phyloP scores from a whole-genome alignment of 2,329 filamentous ascomycete genomes.

The Xylariaceae sp. region DNA sequence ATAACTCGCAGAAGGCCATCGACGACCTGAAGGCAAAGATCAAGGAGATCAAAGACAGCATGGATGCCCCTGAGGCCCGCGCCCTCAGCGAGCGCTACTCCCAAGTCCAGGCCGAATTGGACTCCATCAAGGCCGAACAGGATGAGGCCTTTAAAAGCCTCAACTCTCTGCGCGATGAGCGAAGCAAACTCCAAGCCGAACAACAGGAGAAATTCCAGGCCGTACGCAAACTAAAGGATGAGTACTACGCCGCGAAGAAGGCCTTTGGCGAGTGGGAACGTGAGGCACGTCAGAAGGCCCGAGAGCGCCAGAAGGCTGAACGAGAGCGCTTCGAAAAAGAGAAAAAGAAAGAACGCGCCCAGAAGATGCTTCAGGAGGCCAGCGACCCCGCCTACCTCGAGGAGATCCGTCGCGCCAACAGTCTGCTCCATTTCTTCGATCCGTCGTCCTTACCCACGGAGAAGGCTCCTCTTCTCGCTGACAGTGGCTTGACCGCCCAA shows the following conservation, averaged over 20 bases:
- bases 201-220: conserved; percentile 81
- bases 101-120: conserved; percentile 79
- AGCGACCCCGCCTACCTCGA: conserved; percentile 84
- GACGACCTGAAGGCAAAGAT: conserved; percentile 83
- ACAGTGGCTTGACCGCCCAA: conserved; percentile 71
- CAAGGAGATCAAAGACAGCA: conserved; percentile 76
- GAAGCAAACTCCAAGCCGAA: conserved; percentile 73
- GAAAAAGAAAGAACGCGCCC: conserved; percentile 68
- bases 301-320: conserved; percentile 77
- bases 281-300: conserved; percentile 68
- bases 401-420: conserved; percentile 84
- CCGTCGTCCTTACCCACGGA: conserved; percentile 60
- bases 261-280: conserved; percentile 80
- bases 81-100: conserved; percentile 82
- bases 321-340: conserved; percentile 66
- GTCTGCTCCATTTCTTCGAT: conserved; percentile 86
- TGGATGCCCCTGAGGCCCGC: conserved; percentile 89
- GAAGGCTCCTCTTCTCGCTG: conserved; percentile 58
- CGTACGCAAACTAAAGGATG: conserved; percentile 83
- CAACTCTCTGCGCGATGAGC: conserved; percentile 77
- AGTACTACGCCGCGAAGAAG: conserved; percentile 75
- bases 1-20: conserved; percentile 81
- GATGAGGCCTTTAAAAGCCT: conserved; percentile 87
- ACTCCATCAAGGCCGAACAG: conserved; percentile 85
- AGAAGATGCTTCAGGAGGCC: conserved; percentile 72